These are phyloP conservation scores for Stachybotrys chartarum DNA, from an alignment of 2,329 filamentous ascomycete species.

Conservation along the genomic window DNA sequence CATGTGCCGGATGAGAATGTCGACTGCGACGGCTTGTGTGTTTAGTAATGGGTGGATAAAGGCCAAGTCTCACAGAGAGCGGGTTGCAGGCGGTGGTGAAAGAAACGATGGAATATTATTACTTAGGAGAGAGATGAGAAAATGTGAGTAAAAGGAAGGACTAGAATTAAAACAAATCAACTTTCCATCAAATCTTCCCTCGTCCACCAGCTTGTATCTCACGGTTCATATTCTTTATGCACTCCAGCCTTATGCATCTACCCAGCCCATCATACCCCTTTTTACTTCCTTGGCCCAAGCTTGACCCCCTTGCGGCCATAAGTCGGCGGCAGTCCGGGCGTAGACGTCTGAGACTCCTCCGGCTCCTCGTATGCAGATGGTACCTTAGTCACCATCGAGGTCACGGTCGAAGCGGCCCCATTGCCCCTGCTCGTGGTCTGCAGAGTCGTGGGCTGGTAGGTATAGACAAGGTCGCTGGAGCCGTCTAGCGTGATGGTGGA, in stretches of 20 bases:
- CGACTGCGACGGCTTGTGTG: not conserved
- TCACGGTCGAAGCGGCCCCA: not conserved
- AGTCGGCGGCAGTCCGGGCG: not conserved
- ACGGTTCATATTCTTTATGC: no score
- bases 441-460: conserved; percentile 2
- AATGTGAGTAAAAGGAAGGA: not conserved
- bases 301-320: conserved; percentile 1
- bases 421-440: conserved; percentile 1
- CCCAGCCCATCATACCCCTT: not conserved
- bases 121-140: no score
- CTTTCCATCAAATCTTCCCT: not conserved
- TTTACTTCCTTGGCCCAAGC: not conserved
- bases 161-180: not conserved
- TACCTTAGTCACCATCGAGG: not conserved
- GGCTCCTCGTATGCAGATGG: not conserved
- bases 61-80: not conserved
- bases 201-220: not conserved
- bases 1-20: not conserved
- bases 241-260: not conserved
- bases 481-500: not conserved
- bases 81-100: not conserved
- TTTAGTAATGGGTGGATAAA: not conserved
- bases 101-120: no score
- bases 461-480: not conserved
- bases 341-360: not conserved